Evolutionary conservation across 345 rosid genomes (phyloP).

Genomic region (Salix caprea): DNA sequence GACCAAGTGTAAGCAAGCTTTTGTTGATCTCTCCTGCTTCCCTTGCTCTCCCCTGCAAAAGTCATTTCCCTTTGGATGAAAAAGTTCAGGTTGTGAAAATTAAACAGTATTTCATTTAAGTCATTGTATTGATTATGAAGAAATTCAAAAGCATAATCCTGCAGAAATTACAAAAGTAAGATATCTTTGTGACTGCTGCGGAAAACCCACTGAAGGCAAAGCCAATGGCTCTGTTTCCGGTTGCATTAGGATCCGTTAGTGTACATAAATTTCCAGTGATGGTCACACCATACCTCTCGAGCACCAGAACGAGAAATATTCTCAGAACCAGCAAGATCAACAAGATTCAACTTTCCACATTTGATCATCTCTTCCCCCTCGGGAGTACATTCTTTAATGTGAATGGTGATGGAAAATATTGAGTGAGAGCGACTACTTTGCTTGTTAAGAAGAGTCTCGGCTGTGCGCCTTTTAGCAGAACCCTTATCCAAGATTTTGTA

Average conservation of each 20-base stretch:
- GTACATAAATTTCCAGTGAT: neutral
- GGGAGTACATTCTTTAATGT: conserved; percentile 89
- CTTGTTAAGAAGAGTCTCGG: conserved; percentile 98
- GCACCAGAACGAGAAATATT: conserved; percentile 99
- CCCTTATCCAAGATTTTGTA: conserved; percentile 97
- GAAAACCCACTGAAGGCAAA: neutral
- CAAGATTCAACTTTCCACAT: conserved; percentile 96
- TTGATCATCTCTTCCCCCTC: conserved; percentile 99
- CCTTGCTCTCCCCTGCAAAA: conserved; percentile 94
- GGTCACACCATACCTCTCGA: conserved; percentile 58
- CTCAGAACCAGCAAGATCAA: conserved; percentile 99
- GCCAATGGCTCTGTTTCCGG: neutral
- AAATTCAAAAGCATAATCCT: conserved; percentile 19
- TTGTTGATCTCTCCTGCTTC: conserved; percentile 99
- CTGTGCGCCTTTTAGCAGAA: conserved; percentile 94
- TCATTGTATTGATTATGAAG: neutral
- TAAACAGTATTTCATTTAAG: neutral
- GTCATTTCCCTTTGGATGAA: conserved; percentile 12
- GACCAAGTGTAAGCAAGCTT: conserved; percentile 97
- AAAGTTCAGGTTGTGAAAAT: neutral
- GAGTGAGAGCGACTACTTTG: conserved; percentile 99
- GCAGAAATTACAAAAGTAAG: conserved; percentile 8
- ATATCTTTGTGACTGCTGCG: neutral
- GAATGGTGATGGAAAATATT: conserved; percentile 92
- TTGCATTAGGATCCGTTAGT: neutral